These are phyloP conservation scores for Xanthoconium purpureum DNA, from an alignment of 768 basidiomycete species.

Conservation along the genomic window DNA sequence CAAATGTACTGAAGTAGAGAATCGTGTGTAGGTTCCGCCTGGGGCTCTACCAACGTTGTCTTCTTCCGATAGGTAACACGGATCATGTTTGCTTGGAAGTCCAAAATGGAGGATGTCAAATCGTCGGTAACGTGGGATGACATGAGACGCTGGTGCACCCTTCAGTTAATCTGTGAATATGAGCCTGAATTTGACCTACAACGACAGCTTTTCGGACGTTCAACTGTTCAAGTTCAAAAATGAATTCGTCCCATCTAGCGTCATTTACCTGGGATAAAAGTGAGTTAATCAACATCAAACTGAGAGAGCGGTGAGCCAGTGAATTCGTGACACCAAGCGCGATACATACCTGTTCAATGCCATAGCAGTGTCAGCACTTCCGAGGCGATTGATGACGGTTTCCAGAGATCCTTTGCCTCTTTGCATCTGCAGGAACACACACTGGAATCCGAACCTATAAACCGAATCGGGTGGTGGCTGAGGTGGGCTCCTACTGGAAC, in stretches of 20 bases:
- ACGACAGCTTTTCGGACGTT: conserved; percentile 81
- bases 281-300: conserved; percentile 90
- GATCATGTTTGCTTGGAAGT: conserved; percentile 85
- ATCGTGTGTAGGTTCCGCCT: conserved; percentile 55
- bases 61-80: conserved; percentile 80
- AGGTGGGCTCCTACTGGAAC: conserved; percentile 59
- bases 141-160: conserved; percentile 64
- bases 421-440: conserved; percentile 80
- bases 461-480: conserved; percentile 62
- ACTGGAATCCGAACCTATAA: conserved; percentile 79
- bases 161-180: conserved; percentile 9
- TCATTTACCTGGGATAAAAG: conserved; percentile 78
- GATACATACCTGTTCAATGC: conserved; percentile 66
- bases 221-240: conserved; percentile 66
- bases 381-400: conserved; percentile 76
- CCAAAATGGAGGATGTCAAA: conserved; percentile 76
- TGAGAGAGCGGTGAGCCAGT: conserved; percentile 29
- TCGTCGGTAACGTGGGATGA: conserved; percentile 78
- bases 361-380: conserved; percentile 83
- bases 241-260: conserved; percentile 74
- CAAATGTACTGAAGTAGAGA: conserved; percentile 66
- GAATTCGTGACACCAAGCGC: not conserved
- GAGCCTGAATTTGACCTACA: conserved; percentile 43
- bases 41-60: conserved; percentile 71
- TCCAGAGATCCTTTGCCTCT: conserved; percentile 68